Conservation (phyloP, 2,329 filamentous ascomycete species). For the Pseudohalonectria lignicola region DNA sequence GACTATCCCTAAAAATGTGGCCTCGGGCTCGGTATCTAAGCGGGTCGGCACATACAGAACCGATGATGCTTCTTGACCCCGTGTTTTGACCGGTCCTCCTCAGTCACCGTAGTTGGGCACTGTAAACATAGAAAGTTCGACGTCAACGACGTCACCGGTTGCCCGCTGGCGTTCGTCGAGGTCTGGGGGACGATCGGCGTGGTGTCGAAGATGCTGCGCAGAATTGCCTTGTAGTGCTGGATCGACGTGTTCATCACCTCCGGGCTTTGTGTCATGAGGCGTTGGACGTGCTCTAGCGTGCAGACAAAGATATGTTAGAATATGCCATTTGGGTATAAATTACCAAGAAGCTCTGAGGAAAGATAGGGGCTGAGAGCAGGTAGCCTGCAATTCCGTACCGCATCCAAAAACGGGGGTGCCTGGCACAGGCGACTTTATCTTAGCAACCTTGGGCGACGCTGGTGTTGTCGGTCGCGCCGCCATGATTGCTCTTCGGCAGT, state of each 20-base stretch:
- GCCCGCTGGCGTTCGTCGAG: slow-evolving; percentile 44
- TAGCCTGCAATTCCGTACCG: slow-evolving; percentile 31
- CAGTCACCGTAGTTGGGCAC: slow-evolving; percentile 57
- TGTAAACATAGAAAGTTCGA: slow-evolving; percentile 64
- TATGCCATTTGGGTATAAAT: slow-evolving; percentile 3
- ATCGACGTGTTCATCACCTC: slow-evolving; percentile 59
- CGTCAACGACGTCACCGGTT: slow-evolving; percentile 48
- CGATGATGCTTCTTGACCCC: slow-evolving; percentile 58
- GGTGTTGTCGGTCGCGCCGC: slow-evolving; percentile 35
- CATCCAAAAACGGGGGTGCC: slow-evolving; percentile 54
- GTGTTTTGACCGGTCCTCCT: slow-evolving; percentile 56
- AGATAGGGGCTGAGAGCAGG: not conserved
- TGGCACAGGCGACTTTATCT: slow-evolving; percentile 46
- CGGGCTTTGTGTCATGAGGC: slow-evolving; percentile 49
- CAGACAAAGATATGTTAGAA: slow-evolving; percentile 14
- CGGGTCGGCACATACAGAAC: slow-evolving; percentile 54
- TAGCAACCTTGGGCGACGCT: slow-evolving; percentile 43
- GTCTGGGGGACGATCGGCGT: slow-evolving; percentile 55
- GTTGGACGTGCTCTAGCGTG: slow-evolving; percentile 57
- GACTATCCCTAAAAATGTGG: too few relatives aligned
- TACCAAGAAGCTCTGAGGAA: too few relatives aligned
- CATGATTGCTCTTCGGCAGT: too few relatives aligned
- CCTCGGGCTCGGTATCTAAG: too few relatives aligned
- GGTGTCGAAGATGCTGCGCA: slow-evolving; percentile 60
- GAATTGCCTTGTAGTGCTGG: slow-evolving; percentile 59